These are phyloP conservation scores for Avicennia marina DNA, from an alignment of 257 asterid genomes.

Conservation along the genomic window DNA sequence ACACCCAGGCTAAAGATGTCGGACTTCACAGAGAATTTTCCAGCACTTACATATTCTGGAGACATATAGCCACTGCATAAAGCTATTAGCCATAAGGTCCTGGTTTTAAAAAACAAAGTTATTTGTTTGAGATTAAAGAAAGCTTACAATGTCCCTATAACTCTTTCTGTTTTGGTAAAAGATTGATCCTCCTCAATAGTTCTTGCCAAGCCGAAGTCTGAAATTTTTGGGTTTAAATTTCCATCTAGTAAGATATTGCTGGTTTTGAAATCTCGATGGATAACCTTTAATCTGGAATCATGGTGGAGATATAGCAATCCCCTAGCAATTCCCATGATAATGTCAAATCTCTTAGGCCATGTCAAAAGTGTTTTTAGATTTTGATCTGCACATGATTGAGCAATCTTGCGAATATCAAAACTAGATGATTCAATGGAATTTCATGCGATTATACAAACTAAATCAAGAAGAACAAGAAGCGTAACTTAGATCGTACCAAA, in stretches of 20 bases:
- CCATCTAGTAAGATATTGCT: slow-evolving; percentile 38
- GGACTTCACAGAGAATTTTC: slow-evolving; percentile 42
- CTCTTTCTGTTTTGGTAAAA: slow-evolving; percentile 29
- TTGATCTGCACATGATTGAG: slow-evolving; percentile 23
- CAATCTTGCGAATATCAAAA: neutral
- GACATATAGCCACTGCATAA: slow-evolving; percentile 47
- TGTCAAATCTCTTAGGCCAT: slow-evolving; percentile 37
- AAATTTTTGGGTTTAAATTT: slow-evolving; percentile 31
- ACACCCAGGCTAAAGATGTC: slow-evolving; percentile 48
- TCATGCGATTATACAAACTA: too few relatives aligned
- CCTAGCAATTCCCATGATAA: slow-evolving; percentile 33
- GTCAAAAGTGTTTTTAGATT: slow-evolving; percentile 10
- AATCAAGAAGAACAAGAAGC: too few relatives aligned
- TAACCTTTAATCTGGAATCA: slow-evolving; percentile 39
- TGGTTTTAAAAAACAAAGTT: neutral
- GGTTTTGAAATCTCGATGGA: slow-evolving; percentile 39
- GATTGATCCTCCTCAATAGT: slow-evolving; percentile 22
- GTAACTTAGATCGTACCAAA: slow-evolving; percentile 20
- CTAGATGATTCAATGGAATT: too few relatives aligned
- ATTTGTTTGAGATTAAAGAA: neutral
- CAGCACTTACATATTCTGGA: slow-evolving; percentile 43
- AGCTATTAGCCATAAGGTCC: neutral
- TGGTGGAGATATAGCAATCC: slow-evolving; percentile 43
- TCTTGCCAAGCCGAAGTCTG: slow-evolving; percentile 48
- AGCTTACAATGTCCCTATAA: slow-evolving; percentile 44